Evolutionary conservation across 1,284 basidiomycete species (phyloP).

Genomic region (Puccinia polysora): DNA sequence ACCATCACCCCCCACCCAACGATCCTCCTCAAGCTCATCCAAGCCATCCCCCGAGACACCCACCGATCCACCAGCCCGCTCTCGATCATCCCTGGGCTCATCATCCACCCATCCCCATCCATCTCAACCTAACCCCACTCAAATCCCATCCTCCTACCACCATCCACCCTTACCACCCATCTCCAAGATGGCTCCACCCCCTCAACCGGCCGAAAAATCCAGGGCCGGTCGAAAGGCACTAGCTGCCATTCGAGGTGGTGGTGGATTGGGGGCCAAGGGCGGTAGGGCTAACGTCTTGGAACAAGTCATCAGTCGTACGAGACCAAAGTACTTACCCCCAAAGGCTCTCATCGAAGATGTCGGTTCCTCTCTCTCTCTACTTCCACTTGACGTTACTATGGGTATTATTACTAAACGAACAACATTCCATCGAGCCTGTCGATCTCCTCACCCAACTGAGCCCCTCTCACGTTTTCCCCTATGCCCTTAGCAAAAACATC

Average conservation of each 20-base stretch:
- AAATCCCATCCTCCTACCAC: not conserved
- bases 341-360: slow-evolving; percentile 49
- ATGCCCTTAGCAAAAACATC: slow-evolving; percentile 12
- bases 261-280: slow-evolving; percentile 33
- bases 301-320: slow-evolving; percentile 48
- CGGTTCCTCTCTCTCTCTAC: not conserved
- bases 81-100: too few species aligned
- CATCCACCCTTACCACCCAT: not conserved
- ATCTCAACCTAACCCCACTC: not conserved
- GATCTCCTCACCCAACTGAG: not conserved
- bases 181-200: slow-evolving; percentile 26
- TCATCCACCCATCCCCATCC: too few species aligned
- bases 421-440: not conserved
- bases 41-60: too few species aligned
- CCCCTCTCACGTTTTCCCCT: not conserved
- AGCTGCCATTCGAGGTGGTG: slow-evolving; percentile 25
- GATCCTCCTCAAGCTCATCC: too few species aligned
- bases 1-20: too few species aligned
- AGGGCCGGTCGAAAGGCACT: slow-evolving; percentile 18
- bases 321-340: slow-evolving; percentile 49
- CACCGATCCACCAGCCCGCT: too few species aligned
- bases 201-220: slow-evolving; percentile 27
- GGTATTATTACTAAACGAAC: not conserved
- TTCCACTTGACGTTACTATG: too few species aligned
- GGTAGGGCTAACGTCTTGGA: slow-evolving; percentile 46